Base-by-base conservation (phyloP, 371 early-diverging fungal genomes). In the Circinella minor region DNA sequence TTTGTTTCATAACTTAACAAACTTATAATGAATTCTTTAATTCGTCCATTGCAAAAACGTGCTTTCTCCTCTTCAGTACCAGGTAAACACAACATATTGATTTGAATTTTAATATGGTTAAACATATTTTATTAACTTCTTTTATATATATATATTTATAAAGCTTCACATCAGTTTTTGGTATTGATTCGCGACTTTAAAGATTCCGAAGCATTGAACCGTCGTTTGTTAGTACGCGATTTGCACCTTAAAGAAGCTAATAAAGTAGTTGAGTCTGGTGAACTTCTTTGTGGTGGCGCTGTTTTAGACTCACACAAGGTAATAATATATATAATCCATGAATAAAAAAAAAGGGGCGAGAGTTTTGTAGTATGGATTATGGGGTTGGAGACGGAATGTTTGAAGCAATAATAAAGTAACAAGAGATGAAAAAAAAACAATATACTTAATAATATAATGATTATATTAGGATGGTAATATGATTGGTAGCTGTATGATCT, bases 401-500 rank as follows among this genome's bases (percentile, higher is more conserved):
- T 27, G 27, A 27, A 27, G 27, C 27, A 27, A 27, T 27, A 27
- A 27, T 27, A 27, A 27, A 27, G 27, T 27, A 27, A 27, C 27
- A 27, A 27, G 27, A 27, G 27, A 27, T 27, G 27, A 1, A 2
- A 27, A 27, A 0, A 47, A 11, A 15, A 47, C 47, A 11, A 9
- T 47, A 47, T 11, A n/a, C 27, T 9, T 4, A 57, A 46, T 27
- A 34, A 20, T 64, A 36, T 14, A 14, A 27, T 60, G 17, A 0
- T 39, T 8, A 17, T 27, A 46, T 48, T 46, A 75, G 72, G 64
- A 70, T 10, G 81, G 81, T 36, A 81, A 79, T 47, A 91, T 91
- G 91, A 65, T 78, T 66, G 91, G 91, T 10, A 85, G 85, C 46
- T 65, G 81, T 51, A 72, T 89, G 65, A 65, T 89, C 15, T 62